Conservation (phyloP, 352 stramenopile genomes). For the Pythium grandisporangium region DNA sequence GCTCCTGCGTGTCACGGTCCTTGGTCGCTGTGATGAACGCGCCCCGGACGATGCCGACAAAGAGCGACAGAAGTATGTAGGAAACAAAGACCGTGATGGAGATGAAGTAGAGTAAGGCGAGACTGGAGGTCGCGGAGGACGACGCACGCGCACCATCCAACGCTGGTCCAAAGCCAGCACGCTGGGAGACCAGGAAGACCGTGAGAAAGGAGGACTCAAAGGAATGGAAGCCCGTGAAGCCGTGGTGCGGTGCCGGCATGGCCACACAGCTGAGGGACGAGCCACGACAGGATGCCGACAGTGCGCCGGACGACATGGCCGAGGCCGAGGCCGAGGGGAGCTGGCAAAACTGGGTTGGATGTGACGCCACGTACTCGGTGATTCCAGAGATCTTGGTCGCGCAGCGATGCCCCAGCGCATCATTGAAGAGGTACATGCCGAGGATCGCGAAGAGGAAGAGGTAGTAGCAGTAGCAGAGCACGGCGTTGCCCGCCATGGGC, state of each 20-base stretch:
- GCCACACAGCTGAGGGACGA: constrained; percentile 44
- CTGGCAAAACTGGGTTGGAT: constrained; percentile 48
- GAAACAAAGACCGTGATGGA: constrained; percentile 74
- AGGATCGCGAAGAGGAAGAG: constrained; percentile 80
- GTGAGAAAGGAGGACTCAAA: constrained; percentile 79
- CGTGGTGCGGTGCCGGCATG: constrained; percentile 54
- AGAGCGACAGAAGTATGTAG: constrained; percentile 79
- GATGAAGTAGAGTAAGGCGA: constrained; percentile 77
- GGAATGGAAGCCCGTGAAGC: constrained; percentile 76
- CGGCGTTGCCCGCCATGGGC: constrained; percentile 60
- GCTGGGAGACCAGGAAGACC: constrained; percentile 68
- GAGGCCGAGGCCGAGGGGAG: no score
- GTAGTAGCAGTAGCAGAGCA: constrained; percentile 81
- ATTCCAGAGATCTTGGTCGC: constrained; percentile 15
- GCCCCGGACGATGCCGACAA: constrained; percentile 74
- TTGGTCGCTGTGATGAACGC: constrained; percentile 69
- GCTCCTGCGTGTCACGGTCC: constrained; percentile 17
- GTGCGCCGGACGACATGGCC: no score
- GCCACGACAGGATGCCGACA: constrained; percentile 13
- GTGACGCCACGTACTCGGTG: constrained; percentile 36
- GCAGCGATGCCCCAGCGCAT: constrained; percentile 70
- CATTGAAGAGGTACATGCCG: constrained; percentile 83
- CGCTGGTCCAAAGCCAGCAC: constrained; percentile 64
- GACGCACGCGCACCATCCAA: constrained; percentile 66
- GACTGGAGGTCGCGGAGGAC: constrained; percentile 62